phyloP scores from a whole-genome alignment of 2,329 filamentous ascomycete species.

The Fusarium sp. region DNA sequence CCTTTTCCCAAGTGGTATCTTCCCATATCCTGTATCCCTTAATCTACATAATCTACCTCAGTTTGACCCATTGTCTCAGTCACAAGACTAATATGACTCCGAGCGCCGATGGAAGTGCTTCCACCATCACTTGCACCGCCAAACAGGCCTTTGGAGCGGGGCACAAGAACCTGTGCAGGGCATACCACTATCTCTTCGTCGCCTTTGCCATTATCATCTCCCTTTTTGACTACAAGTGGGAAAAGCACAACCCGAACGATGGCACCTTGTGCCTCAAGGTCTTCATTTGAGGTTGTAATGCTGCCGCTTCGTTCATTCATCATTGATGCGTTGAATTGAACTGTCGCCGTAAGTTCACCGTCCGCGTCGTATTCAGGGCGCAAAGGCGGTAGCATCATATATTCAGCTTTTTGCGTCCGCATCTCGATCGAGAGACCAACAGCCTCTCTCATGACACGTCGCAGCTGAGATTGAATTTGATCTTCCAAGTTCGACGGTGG shows the following conservation, averaged over 20 bases:
- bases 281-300: conserved; percentile 68
- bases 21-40: conserved; percentile 41
- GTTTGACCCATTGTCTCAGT: conserved; percentile 45
- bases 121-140: conserved; percentile 63
- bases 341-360: conserved; percentile 86
- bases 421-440: conserved; percentile 94
- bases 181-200: conserved; percentile 96
- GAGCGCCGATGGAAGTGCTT: conserved; percentile 52
- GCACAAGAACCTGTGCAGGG: conserved; percentile 91
- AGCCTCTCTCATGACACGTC: conserved; percentile 86
- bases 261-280: conserved; percentile 77
- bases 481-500: conserved; percentile 82
- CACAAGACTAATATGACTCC: conserved; percentile 50
- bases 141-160: conserved; percentile 54
- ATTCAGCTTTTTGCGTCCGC: conserved; percentile 95
- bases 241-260: conserved; percentile 93
- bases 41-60: conserved; percentile 47
- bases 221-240: conserved; percentile 95
- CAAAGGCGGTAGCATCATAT: conserved; percentile 96
- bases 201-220: conserved; percentile 84
- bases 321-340: conserved; percentile 88
- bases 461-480: conserved; percentile 84
- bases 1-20: conserved; percentile 31
- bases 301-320: conserved; percentile 92
- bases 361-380: conserved; percentile 95